Percentiles rank a stretch among this genome's conserved stretches.
These are phyloP conservation scores for Populus davidiana DNA, from an alignment of 345 rosid genomes.

Conservation along the genomic window DNA sequence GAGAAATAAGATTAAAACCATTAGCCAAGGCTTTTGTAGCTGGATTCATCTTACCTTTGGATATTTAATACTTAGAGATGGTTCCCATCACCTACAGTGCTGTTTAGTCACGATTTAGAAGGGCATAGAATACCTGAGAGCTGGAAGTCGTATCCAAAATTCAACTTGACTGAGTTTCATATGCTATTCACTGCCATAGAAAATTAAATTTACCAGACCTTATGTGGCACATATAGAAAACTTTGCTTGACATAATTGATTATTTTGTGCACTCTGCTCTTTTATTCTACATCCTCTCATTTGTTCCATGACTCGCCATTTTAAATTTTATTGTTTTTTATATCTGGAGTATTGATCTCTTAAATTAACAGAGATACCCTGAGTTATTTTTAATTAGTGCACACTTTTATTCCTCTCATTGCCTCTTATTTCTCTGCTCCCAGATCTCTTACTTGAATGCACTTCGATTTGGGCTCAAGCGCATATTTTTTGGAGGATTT, in stretches of 20 bases:
- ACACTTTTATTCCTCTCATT: neutral
- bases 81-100: neutral
- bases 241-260: neutral
- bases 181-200: neutral
- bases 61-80: neutral
- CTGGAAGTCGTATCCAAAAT: neutral
- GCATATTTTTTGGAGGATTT: constrained; percentile 96
- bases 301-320: neutral
- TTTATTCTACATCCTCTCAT: neutral
- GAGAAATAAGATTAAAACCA: neutral
- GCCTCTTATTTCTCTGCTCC: constrained; percentile 14
- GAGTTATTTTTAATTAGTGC: neutral
- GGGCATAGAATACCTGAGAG: neutral
- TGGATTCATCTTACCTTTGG: neutral
- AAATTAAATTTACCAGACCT: neutral
- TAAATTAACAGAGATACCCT: no score
- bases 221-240: neutral
- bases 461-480: constrained; percentile 86
- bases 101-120: neutral
- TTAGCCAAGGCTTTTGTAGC: neutral
- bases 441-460: constrained; percentile 93
- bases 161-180: neutral
- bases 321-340: neutral
- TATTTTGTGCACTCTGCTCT: neutral
- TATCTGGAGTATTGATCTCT: neutral